Evolutionary conservation across 768 basidiomycete species (phyloP).

Genomic region (Kwoniella sp.): DNA sequence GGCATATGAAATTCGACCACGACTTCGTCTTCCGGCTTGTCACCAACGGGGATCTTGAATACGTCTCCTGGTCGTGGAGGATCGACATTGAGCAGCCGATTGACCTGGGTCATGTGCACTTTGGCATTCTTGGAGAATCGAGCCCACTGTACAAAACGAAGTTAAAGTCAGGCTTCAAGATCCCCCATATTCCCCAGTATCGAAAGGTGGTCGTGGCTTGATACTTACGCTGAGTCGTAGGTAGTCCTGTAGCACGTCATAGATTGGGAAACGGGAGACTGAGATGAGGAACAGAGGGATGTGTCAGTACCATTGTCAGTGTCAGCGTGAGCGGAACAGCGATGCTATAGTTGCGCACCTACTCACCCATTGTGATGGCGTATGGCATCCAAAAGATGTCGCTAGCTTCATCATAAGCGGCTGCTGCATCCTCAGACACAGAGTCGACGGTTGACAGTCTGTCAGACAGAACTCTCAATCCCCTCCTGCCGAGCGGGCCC

Average conservation of each 20-base stretch:
- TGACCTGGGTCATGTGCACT: conserved; percentile 70
- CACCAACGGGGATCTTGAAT: conserved; percentile 35
- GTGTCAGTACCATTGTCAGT: too few relatives aligned
- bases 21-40: conserved; percentile 24
- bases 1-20: conserved; percentile 42
- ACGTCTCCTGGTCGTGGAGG: conserved; percentile 49
- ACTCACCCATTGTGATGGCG: conserved; percentile 65
- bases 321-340: not conserved
- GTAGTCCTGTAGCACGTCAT: conserved; percentile 92
- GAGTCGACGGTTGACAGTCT: conserved; percentile 22
- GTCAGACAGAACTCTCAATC: not conserved
- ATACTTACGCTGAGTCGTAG: conserved; percentile 66
- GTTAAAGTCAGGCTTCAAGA: too few relatives aligned
- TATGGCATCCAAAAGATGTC: conserved; percentile 84
- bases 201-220: too few relatives aligned
- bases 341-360: too few relatives aligned
- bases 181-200: too few relatives aligned
- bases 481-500: conserved; percentile 12
- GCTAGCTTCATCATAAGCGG: conserved; percentile 35
- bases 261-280: conserved; percentile 89
- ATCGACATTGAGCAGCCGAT: conserved; percentile 50
- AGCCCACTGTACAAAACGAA: conserved; percentile 46
- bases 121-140: conserved; percentile 76
- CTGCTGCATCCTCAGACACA: conserved; percentile 31
- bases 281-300: too few relatives aligned